Conservation (phyloP, 306 rosid species). For the Glycine tomentella region DNA sequence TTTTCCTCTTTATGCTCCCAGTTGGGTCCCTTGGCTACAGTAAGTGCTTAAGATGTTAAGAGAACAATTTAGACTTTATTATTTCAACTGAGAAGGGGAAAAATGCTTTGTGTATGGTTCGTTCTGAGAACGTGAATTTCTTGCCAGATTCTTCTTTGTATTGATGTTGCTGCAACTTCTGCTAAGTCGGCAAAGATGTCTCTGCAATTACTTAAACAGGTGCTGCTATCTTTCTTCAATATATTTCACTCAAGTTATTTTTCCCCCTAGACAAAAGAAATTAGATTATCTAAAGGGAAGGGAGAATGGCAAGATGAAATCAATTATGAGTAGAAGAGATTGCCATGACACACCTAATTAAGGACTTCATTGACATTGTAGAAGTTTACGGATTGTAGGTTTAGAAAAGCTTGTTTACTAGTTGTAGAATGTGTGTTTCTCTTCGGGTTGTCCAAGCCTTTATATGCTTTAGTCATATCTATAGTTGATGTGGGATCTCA, state of each 20-base stretch:
- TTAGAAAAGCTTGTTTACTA: conserved; percentile 23
- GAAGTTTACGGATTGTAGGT: conserved; percentile 23
- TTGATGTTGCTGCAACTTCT: conserved; percentile 94
- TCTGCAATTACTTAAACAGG: conserved; percentile 91
- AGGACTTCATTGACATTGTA: background rate
- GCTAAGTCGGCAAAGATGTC: conserved; percentile 86
- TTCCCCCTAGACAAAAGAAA: conserved; percentile 7
- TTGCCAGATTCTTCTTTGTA: conserved; percentile 94
- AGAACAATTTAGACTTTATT: conserved; percentile 39
- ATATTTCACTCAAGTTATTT: conserved; percentile 6
- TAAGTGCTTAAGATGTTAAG: conserved; percentile 56
- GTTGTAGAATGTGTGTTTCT: background rate
- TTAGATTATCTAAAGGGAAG: background rate
- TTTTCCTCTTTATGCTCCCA: conserved; percentile 86
- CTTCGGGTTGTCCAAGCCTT: background rate
- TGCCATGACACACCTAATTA: background rate
- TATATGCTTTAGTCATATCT: background rate
- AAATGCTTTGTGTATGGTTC: conserved; percentile 39
- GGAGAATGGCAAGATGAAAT: conserved; percentile 16
- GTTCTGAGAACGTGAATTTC: conserved; percentile 53
- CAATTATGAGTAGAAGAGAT: background rate
- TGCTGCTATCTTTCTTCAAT: conserved; percentile 50
- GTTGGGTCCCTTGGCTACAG: conserved; percentile 90
- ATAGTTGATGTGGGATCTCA: background rate
- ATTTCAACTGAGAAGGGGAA: conserved; percentile 21